Percentiles rank a stretch among this genome's conserved stretches.
Conservation (phyloP, 106 monocot genomes). For the Dactylorhiza incarnata region DNA sequence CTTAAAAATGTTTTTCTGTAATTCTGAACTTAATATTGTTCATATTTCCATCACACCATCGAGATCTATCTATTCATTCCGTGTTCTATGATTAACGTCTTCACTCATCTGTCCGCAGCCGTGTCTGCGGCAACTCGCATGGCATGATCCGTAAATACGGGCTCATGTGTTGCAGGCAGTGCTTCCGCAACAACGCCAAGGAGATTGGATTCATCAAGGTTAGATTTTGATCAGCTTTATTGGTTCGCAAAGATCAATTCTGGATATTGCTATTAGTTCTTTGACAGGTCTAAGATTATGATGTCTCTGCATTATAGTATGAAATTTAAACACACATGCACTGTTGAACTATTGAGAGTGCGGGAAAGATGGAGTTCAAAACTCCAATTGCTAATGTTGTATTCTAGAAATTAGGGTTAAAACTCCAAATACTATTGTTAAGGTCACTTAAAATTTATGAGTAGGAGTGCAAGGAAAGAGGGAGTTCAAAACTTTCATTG, state of each 20-base stretch:
- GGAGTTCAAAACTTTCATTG: too few relatives aligned
- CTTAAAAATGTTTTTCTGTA: background rate
- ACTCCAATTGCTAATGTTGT: too few relatives aligned
- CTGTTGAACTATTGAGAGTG: too few relatives aligned
- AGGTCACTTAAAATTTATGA: too few relatives aligned
- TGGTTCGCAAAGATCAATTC: background rate
- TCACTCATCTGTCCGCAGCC: conserved; percentile 16
- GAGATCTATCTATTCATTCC: background rate
- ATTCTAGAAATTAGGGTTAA: too few relatives aligned
- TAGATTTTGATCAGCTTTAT: background rate
- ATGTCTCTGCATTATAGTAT: too few relatives aligned
- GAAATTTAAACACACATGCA: too few relatives aligned
- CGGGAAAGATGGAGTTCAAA: too few relatives aligned
- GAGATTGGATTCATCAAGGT: conserved; percentile 51
- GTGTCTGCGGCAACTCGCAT: conserved; percentile 44
- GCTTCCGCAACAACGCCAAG: conserved; percentile 57
- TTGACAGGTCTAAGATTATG: too few relatives aligned
- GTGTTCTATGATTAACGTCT: background rate
- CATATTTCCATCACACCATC: background rate
- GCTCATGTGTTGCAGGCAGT: conserved; percentile 51
- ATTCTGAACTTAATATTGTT: background rate
- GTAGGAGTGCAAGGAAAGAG: too few relatives aligned
- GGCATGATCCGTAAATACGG: conserved; percentile 45
- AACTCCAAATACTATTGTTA: too few relatives aligned
- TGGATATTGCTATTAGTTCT: too few relatives aligned